These are phyloP conservation scores for Ambrosia artemisiifolia DNA, from an alignment of 129 eudicot genomes.

Conservation along the genomic window DNA sequence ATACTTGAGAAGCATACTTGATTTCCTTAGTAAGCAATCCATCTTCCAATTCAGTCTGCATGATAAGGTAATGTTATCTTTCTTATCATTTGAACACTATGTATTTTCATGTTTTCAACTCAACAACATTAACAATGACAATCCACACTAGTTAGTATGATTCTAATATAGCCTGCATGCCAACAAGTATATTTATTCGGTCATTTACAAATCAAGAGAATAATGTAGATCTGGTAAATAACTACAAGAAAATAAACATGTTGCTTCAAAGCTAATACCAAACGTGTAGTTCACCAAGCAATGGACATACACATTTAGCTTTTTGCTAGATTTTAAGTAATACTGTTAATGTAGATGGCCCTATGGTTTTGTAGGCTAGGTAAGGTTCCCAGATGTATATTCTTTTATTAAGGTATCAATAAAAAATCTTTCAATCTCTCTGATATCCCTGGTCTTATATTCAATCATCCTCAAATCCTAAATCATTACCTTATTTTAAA, in stretches of 20 bases:
- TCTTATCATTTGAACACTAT: conserved; percentile 5
- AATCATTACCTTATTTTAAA: background rate
- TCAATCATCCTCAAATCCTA: background rate
- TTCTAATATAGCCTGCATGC: conserved; percentile 50
- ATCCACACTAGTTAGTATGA: conserved; percentile 26
- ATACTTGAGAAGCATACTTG: conserved; percentile 42
- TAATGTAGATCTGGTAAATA: background rate
- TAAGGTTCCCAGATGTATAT: too few species aligned
- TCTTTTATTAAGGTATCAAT: too few species aligned
- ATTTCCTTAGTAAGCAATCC: conserved; percentile 58
- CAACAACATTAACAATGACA: conserved; percentile 8
- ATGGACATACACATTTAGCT: background rate
- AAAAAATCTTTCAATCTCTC: too few species aligned
- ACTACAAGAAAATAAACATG: background rate
- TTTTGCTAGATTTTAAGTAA: too few species aligned
- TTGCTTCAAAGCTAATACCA: background rate
- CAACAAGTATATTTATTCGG: conserved; percentile 2
- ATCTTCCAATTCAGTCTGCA: conserved; percentile 76
- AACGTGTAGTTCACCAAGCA: conserved; percentile 1
- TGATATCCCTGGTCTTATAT: background rate
- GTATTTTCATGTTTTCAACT: conserved; percentile 15
- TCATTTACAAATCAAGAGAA: conserved; percentile 11
- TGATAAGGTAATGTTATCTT: conserved; percentile 10
- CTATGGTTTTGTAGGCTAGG: too few species aligned
- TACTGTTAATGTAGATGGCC: too few species aligned